Evolutionary conservation across 257 asterid species (phyloP), one percentile per base, ranked within the genome.

Genomic region (Prunella vulgaris): DNA sequence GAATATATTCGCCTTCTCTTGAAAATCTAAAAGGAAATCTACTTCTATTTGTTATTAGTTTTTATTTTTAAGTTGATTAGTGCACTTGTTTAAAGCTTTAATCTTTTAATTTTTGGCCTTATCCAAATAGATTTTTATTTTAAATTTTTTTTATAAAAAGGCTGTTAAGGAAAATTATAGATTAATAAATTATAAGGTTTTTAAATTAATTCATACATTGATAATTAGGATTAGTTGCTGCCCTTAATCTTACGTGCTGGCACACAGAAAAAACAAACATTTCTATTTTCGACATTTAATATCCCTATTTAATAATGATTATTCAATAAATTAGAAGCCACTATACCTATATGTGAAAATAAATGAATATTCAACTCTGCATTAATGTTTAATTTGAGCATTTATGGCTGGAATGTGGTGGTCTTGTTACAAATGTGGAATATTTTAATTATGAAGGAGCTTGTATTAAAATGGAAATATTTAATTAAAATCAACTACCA

Each of bases 1-100:
- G 48, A 72, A 64, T 78, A 64, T 78, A 24, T 64, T 66, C 71
- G 66, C 59, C 62, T 74, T 64, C 49, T 52, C 65, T 68, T 73
- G 2, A 32, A n/a, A n/a, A n/a, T n/a, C n/a, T n/a, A n/a, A n/a
- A n/a, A n/a, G n/a, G 3, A 46, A 46, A 46, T 58, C 15, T 21
- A 61, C 74, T 35, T 24, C 20, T 52, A 57, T 28, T 42, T 62
- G 10, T 62, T 18, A 13, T 5, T 74, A n/a, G n/a, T 32, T 32
- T 32, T 9, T 32, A 4, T 32, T 9, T 32, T 63, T 30, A 25
- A n/a, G 65, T 30, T 28, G 30, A 32, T n/a, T 59, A 59, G 17
- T 30, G 12, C 40, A 59, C 46, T 59, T 28, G 40, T 59, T 59
- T 24, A 54, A 17, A 21, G 14, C 21, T 48, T 48, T 15, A 49